Evolutionary conservation across 352 stramenopile species (phyloP), one percentile per base, ranked within the genome.

Genomic region (Plasmopara muralis): DNA sequence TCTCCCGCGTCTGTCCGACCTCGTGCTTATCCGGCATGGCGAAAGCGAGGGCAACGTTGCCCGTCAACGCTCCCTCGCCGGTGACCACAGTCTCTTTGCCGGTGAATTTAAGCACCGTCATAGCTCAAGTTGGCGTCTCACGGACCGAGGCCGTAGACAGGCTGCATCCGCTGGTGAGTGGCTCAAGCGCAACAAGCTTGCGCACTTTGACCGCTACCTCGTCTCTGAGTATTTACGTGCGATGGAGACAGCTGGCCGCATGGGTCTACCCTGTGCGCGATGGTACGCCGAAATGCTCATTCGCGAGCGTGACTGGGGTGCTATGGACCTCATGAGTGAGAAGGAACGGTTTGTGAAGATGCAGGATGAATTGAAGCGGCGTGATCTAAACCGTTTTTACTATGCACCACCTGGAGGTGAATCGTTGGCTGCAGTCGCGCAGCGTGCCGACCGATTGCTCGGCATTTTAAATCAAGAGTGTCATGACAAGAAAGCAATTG

Each of bases 251-350:
- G 83, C 85, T 0, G 83, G 79, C 6, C 77, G 83, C 37, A 73
- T 95, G 60, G 66, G 77, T 35, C 64, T 95, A 7, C 77, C 82
- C 5, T 74, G 70, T 33, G 73, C 79, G 9, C 72, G 82, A 30
- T 95, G 85, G 85, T 93, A 90, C 57, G 81, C 83, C 0, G 85
- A 95, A 63, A 91, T 93, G 78, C 73, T 92, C 43, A 87, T 93
- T 40, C 79, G 85, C 15, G 85, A 95, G 64, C 84, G 85, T 1
- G 85, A 95, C 57, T 95, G 85, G 85, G 83, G 85, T 9, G 75
- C 89, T 15, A 93, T 92, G 83, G 85, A 95, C 55, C 74, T 95
- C 52, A 93, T 93, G 85, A 92, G 83, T 25, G 79, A 93, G 59
- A 73, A 88, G 53, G 83, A 95, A 47, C 79, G 84, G 30, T 83